Base-by-base conservation (phyloP, 2,329 filamentous ascomycete species). In the Aspergillus calidoustus region DNA sequence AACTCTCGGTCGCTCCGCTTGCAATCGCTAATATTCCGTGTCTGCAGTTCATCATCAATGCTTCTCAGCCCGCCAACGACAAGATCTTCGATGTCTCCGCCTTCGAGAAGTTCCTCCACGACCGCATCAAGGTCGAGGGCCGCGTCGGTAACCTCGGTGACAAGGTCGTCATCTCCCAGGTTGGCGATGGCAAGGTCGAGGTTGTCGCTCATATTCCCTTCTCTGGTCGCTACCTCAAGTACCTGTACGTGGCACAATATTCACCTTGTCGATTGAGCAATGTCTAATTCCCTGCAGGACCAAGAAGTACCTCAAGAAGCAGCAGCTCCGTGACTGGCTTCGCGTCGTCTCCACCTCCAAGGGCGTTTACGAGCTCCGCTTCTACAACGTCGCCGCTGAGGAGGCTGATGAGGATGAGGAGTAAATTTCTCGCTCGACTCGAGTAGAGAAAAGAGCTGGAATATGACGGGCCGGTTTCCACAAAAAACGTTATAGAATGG, bases 261-360 rank as follows among this genome's bases (percentile, higher is more conserved):
- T 3, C 9, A 15, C 38, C 19, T 7, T 15, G 17, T 8, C 13
- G 2, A 3, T 8, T 31, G 25, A 8, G 1, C 22, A 44, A 17
- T n/a, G 43, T n/a, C n/a, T 50, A 53, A 61, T 60, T 22, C 46
- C 6, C 30, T 23, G 48, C 72, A 96, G 92, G 81, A 99, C 95
- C 82, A 99, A 99, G 92, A 99, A 99, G 89, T 99, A 97, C 91
- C 91, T 99, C 84, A 99, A 99, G 93, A 99, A 99, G 92, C 92
- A 97, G 88, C 94, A 98, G 89, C 92, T 99, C 81, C 92, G 95
- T 86, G 95, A 99, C 88, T 99, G 95, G 95, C 91, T 99, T 79
- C 93, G 95, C 77, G 94, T 99, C 76, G 95, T 99, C 79, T 96
- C 93, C 74, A 98, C 94, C 81, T 93, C 91, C 82, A 94, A 94